A percentile compares a stretch with the other conserved stretches of the same genome.
Conservation (phyloP, 202 grass and related monocot genomes). For the Eragrostis tef region DNA sequence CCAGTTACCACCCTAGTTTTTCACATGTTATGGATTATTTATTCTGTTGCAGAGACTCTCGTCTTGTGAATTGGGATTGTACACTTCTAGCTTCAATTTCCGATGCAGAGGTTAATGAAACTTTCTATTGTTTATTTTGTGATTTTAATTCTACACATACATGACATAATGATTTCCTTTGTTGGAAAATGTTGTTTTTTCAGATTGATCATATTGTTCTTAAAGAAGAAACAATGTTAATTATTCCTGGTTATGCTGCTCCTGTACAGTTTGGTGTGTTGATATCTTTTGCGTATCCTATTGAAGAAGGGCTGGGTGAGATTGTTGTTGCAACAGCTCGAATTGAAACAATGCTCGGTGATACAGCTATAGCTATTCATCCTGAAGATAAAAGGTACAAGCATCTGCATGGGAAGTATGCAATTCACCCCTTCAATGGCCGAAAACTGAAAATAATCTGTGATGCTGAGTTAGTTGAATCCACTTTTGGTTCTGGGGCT, state of each 20-base stretch:
- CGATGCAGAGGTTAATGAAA: conserved; percentile 73
- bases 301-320: conserved; percentile 78
- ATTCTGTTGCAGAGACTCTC: conserved; percentile 64
- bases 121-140: background rate
- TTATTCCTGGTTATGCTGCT: conserved; percentile 66
- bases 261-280: conserved; percentile 90
- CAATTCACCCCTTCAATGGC: conserved; percentile 81
- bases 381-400: conserved; percentile 75
- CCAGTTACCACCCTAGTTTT: conserved; percentile 24
- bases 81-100: conserved; percentile 89
- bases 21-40: conserved; percentile 13
- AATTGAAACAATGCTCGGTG: conserved; percentile 90
- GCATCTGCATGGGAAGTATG: conserved; percentile 82
- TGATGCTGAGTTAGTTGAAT: conserved; percentile 82
- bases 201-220: conserved; percentile 85
- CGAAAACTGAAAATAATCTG: conserved; percentile 79
- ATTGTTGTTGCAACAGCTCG: conserved; percentile 89
- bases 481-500: conserved; percentile 79
- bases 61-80: conserved; percentile 97
- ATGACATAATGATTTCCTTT: too few relatives aligned
- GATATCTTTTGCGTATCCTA: conserved; percentile 88
- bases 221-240: conserved; percentile 76
- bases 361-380: conserved; percentile 89
- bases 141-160: too few relatives aligned
- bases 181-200: conserved; percentile 32